Evolutionary conservation across 2,329 filamentous ascomycete genomes (phyloP).

Genomic region (Ophiocordyceps camponoti-leonardi): DNA sequence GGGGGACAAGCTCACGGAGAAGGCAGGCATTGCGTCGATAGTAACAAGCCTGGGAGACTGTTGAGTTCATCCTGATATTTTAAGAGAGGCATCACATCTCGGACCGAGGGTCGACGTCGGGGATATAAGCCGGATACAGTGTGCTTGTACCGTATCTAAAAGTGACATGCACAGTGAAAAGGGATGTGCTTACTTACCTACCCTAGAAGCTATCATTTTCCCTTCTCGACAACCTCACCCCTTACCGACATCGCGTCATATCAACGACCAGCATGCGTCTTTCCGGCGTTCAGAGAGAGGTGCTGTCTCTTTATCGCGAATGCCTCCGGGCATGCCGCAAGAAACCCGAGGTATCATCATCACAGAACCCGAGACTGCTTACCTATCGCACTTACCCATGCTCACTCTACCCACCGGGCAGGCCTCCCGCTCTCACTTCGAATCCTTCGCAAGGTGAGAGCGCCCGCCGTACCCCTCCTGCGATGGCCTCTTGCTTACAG

Average conservation of each 20-base stretch:
- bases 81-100: too few relatives aligned
- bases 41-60: too few relatives aligned
- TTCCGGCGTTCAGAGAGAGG: constrained; percentile 82
- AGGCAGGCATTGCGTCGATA: constrained; percentile 20
- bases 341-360: constrained; percentile 44
- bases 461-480: constrained; percentile 3
- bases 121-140: not conserved
- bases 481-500: not conserved
- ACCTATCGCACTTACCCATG: too few relatives aligned
- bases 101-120: too few relatives aligned
- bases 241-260: not conserved
- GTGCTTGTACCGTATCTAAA: not conserved
- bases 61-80: too few relatives aligned
- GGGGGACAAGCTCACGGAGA: constrained; percentile 21
- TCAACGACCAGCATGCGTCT: constrained; percentile 21
- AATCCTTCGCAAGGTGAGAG: constrained; percentile 41
- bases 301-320: constrained; percentile 68
- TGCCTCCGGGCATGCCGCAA: constrained; percentile 67
- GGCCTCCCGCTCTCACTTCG: constrained; percentile 43
- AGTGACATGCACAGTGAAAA: not conserved
- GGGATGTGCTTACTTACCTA: too few relatives aligned
- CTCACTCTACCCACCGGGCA: constrained; percentile 18
- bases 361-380: not conserved
- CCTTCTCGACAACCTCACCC: not conserved
- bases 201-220: not conserved